A percentile compares a stretch with the other conserved stretches of the same genome.
phyloP scores from a whole-genome alignment of 2,329 filamentous ascomycete genomes.

The Xylaria sp. region DNA sequence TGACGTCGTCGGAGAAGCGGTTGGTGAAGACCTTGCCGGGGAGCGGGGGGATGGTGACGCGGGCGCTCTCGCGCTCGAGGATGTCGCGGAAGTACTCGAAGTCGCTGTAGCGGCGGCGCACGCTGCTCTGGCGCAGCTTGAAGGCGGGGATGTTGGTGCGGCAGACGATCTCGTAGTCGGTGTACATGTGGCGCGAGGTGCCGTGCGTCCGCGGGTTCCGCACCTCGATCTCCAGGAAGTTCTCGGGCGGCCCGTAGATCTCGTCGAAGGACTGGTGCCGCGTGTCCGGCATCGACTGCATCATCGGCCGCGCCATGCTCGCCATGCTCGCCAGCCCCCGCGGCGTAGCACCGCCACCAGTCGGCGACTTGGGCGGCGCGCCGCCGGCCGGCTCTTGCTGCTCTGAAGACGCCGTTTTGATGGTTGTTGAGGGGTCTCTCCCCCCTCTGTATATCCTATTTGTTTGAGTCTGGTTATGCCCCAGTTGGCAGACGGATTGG shows the following conservation, averaged over 20 bases:
- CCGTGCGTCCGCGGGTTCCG: conserved; percentile 90
- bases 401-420: conserved; percentile 47
- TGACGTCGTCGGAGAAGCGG: conserved; percentile 97
- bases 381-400: conserved; percentile 40
- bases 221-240: conserved; percentile 98
- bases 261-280: conserved; percentile 97
- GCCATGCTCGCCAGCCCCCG: conserved; percentile 48
- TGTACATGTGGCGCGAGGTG: conserved; percentile 96
- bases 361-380: conserved; percentile 42
- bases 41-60: conserved; percentile 94
- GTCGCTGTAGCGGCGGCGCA: conserved; percentile 94
- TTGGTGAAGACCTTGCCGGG: conserved; percentile 99
- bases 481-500: conserved; percentile 9
- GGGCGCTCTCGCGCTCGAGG: conserved; percentile 90
- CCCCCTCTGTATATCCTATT: conserved; percentile 14
- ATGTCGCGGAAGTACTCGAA: conserved; percentile 99
- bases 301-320: conserved; percentile 61
- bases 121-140: conserved; percentile 88
- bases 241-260: conserved; percentile 98
- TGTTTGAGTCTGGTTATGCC: conserved; percentile 9
- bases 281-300: conserved; percentile 75
- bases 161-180: conserved; percentile 97
- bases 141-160: conserved; percentile 99
- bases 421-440: conserved; percentile 35
- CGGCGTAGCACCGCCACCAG: conserved; percentile 25